Conservation (phyloP, 257 asterid genomes). For the Solanum phureja region DNA sequence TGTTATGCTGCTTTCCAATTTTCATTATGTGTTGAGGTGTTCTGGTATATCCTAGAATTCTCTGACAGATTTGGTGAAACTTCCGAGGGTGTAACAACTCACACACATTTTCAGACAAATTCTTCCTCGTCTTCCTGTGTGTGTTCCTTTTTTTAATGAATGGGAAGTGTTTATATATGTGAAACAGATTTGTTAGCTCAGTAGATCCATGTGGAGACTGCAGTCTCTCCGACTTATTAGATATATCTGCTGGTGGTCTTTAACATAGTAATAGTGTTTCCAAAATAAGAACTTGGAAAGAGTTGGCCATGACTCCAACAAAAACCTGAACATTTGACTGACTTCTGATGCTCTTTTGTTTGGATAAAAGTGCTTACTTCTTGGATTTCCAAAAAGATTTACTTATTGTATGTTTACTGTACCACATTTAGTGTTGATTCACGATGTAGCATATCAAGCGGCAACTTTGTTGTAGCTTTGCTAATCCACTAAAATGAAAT, state of each 20-base stretch:
- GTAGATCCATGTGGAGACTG: not conserved
- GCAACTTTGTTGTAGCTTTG: not conserved
- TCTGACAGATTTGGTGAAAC: not conserved
- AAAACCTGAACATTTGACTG: not conserved
- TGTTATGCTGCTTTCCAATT: not conserved
- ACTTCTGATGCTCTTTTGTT: not conserved
- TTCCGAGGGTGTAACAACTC: not conserved
- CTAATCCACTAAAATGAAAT: not conserved
- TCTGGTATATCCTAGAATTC: not conserved
- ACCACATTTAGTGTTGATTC: not conserved
- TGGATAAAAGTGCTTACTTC: not conserved
- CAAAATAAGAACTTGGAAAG: not conserved
- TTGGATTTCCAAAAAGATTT: not conserved
- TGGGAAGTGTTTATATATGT: not conserved
- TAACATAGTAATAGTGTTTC: not conserved
- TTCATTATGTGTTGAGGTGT: not conserved
- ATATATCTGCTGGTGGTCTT: not conserved
- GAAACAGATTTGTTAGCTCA: not conserved
- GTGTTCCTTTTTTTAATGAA: not conserved
- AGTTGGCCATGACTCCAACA: not conserved
- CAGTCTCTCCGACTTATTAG: not conserved
- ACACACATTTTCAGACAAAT: not conserved
- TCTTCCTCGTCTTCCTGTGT: not conserved
- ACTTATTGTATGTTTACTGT: not conserved
- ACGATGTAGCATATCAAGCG: not conserved